Evolutionary conservation across 2,329 filamentous ascomycete genomes (phyloP).

Genomic region (Sclerotinia nivalis): DNA sequence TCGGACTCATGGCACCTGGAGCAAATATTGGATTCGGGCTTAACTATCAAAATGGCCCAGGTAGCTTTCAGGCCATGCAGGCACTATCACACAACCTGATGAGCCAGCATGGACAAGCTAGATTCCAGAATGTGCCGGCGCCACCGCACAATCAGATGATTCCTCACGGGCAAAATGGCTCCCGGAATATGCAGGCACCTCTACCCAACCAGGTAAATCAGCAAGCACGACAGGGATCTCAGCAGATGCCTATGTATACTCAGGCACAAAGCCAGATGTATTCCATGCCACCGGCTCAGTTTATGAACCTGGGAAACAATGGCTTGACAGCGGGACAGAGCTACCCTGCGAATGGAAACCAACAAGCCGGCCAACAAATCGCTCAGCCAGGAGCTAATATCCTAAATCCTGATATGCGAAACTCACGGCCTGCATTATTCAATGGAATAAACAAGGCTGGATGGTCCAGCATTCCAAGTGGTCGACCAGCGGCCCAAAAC

Average conservation of each 20-base stretch:
- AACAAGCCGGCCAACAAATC: background rate
- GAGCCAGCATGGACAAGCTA: background rate
- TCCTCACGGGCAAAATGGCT: background rate
- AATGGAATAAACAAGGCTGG: accelerated
- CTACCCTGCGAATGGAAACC: too few species aligned
- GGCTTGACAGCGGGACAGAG: background rate
- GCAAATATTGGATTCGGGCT: background rate
- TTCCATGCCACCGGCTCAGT: background rate
- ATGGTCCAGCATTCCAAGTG: background rate
- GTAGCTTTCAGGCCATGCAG: background rate
- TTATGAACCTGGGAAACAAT: background rate
- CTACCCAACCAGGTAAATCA: background rate
- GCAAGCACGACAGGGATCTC: background rate
- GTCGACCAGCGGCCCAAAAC: background rate
- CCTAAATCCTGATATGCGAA: background rate
- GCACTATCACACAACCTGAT: too few species aligned
- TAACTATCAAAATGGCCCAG: background rate
- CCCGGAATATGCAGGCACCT: background rate
- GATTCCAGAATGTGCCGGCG: accelerated
- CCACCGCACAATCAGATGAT: background rate
- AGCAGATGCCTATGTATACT: background rate
- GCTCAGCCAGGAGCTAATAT: background rate
- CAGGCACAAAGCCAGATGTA: background rate
- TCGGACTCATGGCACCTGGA: background rate
- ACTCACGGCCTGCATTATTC: background rate